Base-by-base conservation (phyloP, 345 rosid genomes). In the Salix caprea region DNA sequence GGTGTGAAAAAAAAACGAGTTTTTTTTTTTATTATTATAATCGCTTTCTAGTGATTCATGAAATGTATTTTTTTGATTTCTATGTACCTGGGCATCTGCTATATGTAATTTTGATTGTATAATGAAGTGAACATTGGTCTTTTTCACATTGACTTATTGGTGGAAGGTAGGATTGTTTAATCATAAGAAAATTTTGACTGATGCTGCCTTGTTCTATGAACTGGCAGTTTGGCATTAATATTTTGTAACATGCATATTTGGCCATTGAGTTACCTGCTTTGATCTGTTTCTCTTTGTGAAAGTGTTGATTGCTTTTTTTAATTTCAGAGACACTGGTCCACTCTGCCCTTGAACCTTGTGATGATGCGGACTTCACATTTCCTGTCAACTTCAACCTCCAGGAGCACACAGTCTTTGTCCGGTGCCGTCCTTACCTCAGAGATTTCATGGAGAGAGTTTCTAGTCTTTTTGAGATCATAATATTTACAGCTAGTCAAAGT, bases 401-500 rank as follows among this genome's bases (percentile, higher is more conserved):
- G 69, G 90, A 96, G 81, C 97, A 96, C 77, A 92, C 84, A 54
- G 96, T 96, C 39, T 94, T 89, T 70, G 99, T 96, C 66, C 85
- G 97, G 39, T 94, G 98, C 72, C 97, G 99, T 37, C 99, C 99
- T 79, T 82, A 91, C 84, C 91, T 96, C 69, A 87, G 84, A 76
- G 97, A 92, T 78, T 96, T 96, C 77, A 82, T 94, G 96, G 99
- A 96, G 82, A 85, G 93, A 82, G 94, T 90, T 73, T 81, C 98
- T 13, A 48, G 88, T 79, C 90, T 91, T 37, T 96, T 96, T 75
- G 98, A 96, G 90, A 91, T 96, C 65, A 88, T 92, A 61, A 92
- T 96, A 82, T 96, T 96, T 82, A 96, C 99, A 28, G 99, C 99
- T 60, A 96, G 99, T 82, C 98, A 92, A 83, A 94, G 98, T 71